Evolutionary conservation across 176 grass and related monocot genomes (phyloP), one percentile per base, ranked within the genome.

Genomic region (Otatea glauca): DNA sequence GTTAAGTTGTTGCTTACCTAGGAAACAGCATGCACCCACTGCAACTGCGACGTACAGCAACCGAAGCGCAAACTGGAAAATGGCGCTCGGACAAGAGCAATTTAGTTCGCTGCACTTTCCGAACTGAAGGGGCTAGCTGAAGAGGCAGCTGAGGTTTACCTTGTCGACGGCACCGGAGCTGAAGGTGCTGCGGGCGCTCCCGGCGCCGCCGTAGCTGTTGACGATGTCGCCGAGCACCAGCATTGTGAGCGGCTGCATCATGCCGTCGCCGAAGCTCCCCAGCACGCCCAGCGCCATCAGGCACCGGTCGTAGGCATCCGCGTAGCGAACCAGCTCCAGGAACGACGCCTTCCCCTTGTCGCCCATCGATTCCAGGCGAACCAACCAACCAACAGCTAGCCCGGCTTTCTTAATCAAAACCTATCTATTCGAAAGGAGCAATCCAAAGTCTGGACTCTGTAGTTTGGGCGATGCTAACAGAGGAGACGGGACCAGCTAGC

Each of bases 251-350:
- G 88, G 88, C 88, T 90, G 88, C 88, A 86, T 86, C 78, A 86
- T 86, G 83, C 88, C 88, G 66, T 90, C 88, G 83, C 78, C 88
- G 78, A 90, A 71, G 88, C 88, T 86, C 0, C 88, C 88, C 25
- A 86, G 78, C 54, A 20, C 45, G 73, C 83, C 88, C 32, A 86
- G 78, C 72, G 74, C 78, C 83, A 90, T 82, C 37, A 90, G 65
- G 32, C 78, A 82, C 65, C 79, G 51, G 78, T 90, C 88, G 24
- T 50, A 39, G 1, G 25, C 15, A 38, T 90, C 88, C 18, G 88
- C 88, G 73, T 90, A 86, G 45, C 88, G 78, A 25, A 86, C 54
- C 37, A 38, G 34, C 34, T 34, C 34, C 34, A 1, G 34, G 34
- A 34, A 34, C 34, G 34, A 34, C 34, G 34, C 34, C 34, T 34